A percentile compares a stretch with the other conserved stretches of the same genome.
These are phyloP conservation scores for Dothideomycetidae sp. DNA, from an alignment of 2,329 filamentous ascomycete genomes.

Conservation along the genomic window DNA sequence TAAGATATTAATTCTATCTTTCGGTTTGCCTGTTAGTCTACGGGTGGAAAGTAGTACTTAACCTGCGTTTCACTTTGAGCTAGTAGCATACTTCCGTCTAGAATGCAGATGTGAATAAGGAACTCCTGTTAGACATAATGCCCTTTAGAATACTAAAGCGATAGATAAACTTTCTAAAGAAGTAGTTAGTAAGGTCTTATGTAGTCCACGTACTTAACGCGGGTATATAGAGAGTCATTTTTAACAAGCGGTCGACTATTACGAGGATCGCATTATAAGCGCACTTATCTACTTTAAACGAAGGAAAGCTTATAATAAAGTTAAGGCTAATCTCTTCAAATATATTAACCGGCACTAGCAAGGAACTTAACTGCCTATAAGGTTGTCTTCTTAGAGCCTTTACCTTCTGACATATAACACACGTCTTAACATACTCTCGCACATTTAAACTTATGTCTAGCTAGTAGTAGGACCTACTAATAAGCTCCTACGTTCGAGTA, in stretches of 20 bases:
- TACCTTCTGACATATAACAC: neutral
- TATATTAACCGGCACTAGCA: neutral
- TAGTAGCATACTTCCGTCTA: slow-evolving; percentile 10
- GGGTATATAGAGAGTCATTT: neutral
- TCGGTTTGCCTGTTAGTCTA: slow-evolving; percentile 11
- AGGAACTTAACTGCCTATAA: neutral
- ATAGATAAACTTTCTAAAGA: neutral
- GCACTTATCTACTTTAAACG: neutral
- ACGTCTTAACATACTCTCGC: slow-evolving; percentile 1
- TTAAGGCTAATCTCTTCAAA: neutral
- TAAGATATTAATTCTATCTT: slow-evolving; percentile 10
- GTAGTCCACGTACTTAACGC: neutral
- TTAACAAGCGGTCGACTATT: neutral
- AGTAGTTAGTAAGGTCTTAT: neutral
- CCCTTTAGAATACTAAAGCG: slow-evolving; percentile 2
- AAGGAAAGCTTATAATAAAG: neutral
- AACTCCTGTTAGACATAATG: slow-evolving; percentile 7
- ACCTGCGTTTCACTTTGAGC: slow-evolving; percentile 1
- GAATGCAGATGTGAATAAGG: slow-evolving; percentile 8
- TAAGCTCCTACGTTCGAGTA: neutral
- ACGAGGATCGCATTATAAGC: slow-evolving; percentile 1
- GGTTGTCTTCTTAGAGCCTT: neutral
- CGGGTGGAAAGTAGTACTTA: slow-evolving; percentile 11
- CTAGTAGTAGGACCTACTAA: neutral
- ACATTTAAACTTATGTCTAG: neutral